Conservation (phyloP, 148 eudicot genomes). For the Rhododendron ferrugineum region DNA sequence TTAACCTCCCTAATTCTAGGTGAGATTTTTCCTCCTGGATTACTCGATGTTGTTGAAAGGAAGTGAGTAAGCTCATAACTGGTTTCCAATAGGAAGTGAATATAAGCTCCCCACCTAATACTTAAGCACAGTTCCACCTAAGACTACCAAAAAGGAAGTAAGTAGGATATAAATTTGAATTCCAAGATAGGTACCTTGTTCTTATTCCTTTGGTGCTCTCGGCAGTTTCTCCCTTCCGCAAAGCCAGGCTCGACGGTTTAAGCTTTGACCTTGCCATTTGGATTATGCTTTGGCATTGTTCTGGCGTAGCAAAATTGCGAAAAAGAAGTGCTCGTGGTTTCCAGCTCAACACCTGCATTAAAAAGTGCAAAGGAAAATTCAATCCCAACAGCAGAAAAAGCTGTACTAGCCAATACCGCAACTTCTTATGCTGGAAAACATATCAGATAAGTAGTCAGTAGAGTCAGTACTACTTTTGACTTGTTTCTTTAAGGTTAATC, state of each 20-base stretch:
- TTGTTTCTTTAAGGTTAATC: not conserved
- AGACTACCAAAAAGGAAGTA: not conserved
- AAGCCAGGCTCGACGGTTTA: constrained; percentile 53
- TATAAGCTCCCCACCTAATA: not conserved
- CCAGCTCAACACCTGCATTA: constrained; percentile 63
- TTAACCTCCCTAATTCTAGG: not conserved
- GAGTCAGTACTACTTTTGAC: not conserved
- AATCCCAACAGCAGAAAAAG: not conserved
- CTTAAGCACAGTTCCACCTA: not conserved
- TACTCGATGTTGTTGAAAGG: not conserved
- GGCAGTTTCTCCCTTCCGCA: constrained; percentile 62
- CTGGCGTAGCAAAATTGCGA: constrained; percentile 57
- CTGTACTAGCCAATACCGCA: not conserved
- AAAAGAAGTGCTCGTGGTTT: constrained; percentile 51
- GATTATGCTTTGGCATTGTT: constrained; percentile 49
- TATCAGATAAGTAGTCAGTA: not conserved
- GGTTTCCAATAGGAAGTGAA: not conserved
- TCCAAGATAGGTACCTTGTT: constrained; percentile 37
- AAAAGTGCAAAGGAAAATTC: constrained; percentile 4
- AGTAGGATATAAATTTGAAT: not conserved
- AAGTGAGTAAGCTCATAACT: not conserved
- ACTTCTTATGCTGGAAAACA: not conserved
- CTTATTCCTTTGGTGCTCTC: constrained; percentile 55
- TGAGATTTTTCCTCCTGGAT: not conserved
- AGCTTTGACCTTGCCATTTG: constrained; percentile 40